Evolutionary conservation across 306 rosid species (phyloP).

Genomic region (Cucurbita moschata): DNA sequence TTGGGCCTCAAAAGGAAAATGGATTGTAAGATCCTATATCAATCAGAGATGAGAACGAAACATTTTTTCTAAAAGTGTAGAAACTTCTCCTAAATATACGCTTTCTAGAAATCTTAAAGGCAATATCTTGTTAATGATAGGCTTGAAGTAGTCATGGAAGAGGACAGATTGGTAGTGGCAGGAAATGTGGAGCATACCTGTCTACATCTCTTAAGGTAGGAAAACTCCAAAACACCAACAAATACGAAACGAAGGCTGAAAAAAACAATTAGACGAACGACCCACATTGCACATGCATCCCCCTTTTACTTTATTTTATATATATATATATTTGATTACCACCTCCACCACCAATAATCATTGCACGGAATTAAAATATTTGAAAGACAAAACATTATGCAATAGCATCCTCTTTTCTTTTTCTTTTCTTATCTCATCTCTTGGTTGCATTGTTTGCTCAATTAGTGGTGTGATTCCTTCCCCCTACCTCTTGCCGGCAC

Average conservation of each 20-base stretch:
- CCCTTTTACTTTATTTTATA: background rate
- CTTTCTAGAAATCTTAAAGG: too few relatives aligned
- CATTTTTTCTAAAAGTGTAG: too few relatives aligned
- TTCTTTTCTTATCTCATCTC: background rate
- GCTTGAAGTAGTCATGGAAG: too few relatives aligned
- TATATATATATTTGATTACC: constrained; percentile 6
- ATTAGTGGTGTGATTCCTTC: constrained; percentile 20
- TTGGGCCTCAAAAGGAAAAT: rapidly evolving
- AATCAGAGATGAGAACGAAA: too few relatives aligned
- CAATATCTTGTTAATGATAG: too few relatives aligned
- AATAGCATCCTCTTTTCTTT: constrained; percentile 15
- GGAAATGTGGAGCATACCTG: constrained; percentile 38
- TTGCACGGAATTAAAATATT: constrained; percentile 37
- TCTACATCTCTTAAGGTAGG: constrained; percentile 17
- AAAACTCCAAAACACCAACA: constrained; percentile 30
- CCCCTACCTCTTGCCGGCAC: background rate
- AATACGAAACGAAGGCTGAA: constrained; percentile 17
- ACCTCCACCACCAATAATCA: constrained; percentile 40
- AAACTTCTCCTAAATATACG: too few relatives aligned
- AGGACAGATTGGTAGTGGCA: constrained; percentile 4
- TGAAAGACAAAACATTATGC: constrained; percentile 25
- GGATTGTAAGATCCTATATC: too few relatives aligned
- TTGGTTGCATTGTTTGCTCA: constrained; percentile 6
- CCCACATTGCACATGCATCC: constrained; percentile 56
- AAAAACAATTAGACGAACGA: constrained; percentile 3